Conservation (phyloP, 192 early-diverging fungal species). For the Coemansia sp. region DNA sequence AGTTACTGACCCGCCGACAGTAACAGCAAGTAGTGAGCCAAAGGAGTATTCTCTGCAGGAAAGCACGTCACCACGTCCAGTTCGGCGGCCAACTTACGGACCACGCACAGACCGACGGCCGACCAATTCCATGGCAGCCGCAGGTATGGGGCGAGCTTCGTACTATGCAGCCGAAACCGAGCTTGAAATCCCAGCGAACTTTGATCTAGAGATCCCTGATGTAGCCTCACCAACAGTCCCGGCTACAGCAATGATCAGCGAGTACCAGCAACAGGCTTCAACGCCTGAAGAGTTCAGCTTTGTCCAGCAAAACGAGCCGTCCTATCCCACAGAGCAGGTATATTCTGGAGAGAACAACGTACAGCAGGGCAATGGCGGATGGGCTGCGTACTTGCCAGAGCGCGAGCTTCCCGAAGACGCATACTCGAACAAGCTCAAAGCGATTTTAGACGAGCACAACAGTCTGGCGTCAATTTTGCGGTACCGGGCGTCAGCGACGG, state of each 20-base stretch:
- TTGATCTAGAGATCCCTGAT: slow-evolving; percentile 25
- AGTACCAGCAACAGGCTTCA: neutral
- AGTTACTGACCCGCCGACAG: neutral
- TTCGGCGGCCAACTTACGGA: slow-evolving; percentile 27
- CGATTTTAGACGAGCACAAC: slow-evolving; percentile 55
- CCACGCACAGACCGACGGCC: slow-evolving; percentile 27
- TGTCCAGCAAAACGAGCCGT: neutral
- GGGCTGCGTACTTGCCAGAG: slow-evolving; percentile 22
- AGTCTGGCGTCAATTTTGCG: slow-evolving; percentile 67
- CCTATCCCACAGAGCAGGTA: neutral
- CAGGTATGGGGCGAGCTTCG: slow-evolving; percentile 21
- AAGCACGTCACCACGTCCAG: slow-evolving; percentile 7
- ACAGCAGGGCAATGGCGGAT: slow-evolving; percentile 1
- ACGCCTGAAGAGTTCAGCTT: neutral
- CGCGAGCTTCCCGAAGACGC: slow-evolving; percentile 29
- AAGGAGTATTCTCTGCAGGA: neutral
- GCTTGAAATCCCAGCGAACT: slow-evolving; percentile 43
- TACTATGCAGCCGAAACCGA: slow-evolving; percentile 32
- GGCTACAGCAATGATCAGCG: neutral
- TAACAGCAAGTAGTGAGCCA: neutral
- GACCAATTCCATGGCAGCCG: neutral
- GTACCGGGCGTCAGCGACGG: slow-evolving; percentile 61
- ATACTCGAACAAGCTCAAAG: slow-evolving; percentile 25
- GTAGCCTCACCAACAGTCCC: neutral
- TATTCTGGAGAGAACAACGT: neutral